Evolutionary conservation across 176 grass and related monocot genomes (phyloP), one percentile per base, ranked within the genome.

Genomic region (Phoenix dactylifera): DNA sequence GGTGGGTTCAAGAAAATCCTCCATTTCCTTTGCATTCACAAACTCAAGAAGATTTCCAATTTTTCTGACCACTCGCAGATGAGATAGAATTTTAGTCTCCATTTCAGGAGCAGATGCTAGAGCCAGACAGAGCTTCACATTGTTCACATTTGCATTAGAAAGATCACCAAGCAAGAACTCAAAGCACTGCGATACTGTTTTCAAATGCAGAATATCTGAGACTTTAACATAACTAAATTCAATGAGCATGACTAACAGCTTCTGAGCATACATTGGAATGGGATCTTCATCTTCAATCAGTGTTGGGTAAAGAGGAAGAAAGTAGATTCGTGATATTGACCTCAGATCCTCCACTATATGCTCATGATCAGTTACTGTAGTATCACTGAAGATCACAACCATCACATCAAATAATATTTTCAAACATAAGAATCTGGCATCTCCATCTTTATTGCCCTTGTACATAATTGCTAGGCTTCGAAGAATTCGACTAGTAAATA

Each of bases 251-350:
- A 98, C 93, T 44, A 98, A 70, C 50, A 98, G 84, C 78, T 98
- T 98, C 57, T 98, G 93, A 59, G 93, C 93, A 73, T 92, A 98
- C 62, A 98, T 88, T 14, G 93, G 93, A 72, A 98, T 98, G 23
- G 93, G 87, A 71, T 98, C 93, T 80, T 98, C 93, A 68, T 98
- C 93, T 70, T 85, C 84, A 58, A 83, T 78, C 77, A 92, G 88
- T 26, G 71, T 71, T 48, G 93, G 93, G 57, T 98, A 92, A 48
- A 98, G 79, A 52, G 87, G 87, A 26, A 98, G 84, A 80, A 98
- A 98, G 79, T 88, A 82, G 49, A 66, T 84, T 39, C 74, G 81
- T 20, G 87, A 85, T 30, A 92, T 85, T 35, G 29, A 70, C 77
- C 76, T 88, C 70, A 97, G 58, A 60, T 78, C 79, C 58, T 80